Conservation (phyloP, 1,139 yeast genomes). For the Debaryomyces subglobosus region DNA sequence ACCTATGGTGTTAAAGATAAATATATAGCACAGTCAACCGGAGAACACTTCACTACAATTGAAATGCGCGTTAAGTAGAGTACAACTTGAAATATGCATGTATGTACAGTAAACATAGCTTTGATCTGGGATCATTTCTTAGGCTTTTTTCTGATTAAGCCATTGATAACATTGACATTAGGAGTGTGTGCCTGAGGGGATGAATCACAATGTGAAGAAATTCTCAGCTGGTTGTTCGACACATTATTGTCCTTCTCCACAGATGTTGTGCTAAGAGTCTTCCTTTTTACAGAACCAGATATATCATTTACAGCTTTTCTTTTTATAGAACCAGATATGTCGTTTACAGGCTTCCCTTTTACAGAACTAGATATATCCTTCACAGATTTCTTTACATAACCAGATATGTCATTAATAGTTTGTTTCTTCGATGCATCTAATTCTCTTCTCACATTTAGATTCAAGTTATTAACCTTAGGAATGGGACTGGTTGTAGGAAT, state of each 20-base stretch:
- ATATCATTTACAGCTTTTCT: not conserved
- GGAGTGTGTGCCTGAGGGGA: not conserved
- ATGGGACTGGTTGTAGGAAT: not conserved
- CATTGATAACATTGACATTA: slow-evolving; percentile 1
- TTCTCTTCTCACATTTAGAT: slow-evolving; percentile 6
- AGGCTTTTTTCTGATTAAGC: slow-evolving; percentile 3
- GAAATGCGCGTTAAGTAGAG: not conserved
- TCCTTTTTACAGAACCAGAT: not conserved
- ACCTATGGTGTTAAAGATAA: not conserved
- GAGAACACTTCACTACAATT: not conserved
- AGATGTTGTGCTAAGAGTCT: not conserved
- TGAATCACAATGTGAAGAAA: not conserved
- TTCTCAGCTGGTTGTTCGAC: not conserved
- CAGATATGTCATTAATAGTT: slow-evolving; percentile 15
- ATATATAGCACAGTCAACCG: not conserved
- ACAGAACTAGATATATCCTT: slow-evolving; percentile 28
- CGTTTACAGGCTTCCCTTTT: slow-evolving; percentile 1
- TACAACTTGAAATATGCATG: not conserved
- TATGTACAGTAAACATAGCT: not conserved
- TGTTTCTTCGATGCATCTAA: not conserved
- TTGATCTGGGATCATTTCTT: not conserved
- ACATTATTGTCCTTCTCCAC: not conserved
- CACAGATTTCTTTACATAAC: slow-evolving; percentile 16
- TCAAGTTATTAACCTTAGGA: slow-evolving; percentile 3
- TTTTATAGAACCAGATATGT: not conserved